These are phyloP conservation scores for Echeveria elegans DNA, from an alignment of 164 flowering plant species.

Conservation along the genomic window DNA sequence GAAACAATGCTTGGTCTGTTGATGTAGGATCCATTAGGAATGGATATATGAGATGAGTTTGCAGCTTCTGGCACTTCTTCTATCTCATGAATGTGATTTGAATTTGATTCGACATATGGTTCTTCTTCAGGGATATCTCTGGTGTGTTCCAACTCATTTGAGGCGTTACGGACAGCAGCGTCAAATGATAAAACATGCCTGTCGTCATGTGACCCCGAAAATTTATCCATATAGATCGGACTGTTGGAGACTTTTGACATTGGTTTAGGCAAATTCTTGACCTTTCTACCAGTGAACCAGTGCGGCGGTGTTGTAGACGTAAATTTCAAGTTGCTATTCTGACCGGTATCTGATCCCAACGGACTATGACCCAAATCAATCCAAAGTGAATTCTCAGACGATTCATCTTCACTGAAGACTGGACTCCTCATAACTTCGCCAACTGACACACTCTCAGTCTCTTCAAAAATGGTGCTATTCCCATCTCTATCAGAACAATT, in stretches of 20 bases:
- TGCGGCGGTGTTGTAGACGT: conserved; percentile 56
- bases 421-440: conserved; percentile 93
- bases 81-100: conserved; percentile 30
- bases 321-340: conserved; percentile 27
- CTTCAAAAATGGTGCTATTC: conserved; percentile 82
- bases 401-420: conserved; percentile 83
- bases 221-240: conserved; percentile 46
- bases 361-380: conserved; percentile 93
- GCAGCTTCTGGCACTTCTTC: conserved; percentile 35
- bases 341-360: conserved; percentile 47
- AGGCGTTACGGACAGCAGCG: conserved; percentile 67
- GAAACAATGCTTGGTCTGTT: conserved; percentile 14
- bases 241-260: conserved; percentile 35
- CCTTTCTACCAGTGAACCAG: conserved; percentile 49
- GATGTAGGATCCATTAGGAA: conserved; percentile 21
- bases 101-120: conserved; percentile 16
- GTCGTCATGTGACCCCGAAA: conserved; percentile 26
- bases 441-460: conserved; percentile 64
- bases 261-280: conserved; percentile 41
- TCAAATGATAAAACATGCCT: conserved; percentile 60
- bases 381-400: conserved; percentile 76
- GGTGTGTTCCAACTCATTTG: conserved; percentile 48
- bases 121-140: conserved; percentile 52
- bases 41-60: conserved; percentile 11
- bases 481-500: conserved; percentile 76